phyloP scores from a whole-genome alignment of 345 rosid genomes.

The Linum tenue region DNA sequence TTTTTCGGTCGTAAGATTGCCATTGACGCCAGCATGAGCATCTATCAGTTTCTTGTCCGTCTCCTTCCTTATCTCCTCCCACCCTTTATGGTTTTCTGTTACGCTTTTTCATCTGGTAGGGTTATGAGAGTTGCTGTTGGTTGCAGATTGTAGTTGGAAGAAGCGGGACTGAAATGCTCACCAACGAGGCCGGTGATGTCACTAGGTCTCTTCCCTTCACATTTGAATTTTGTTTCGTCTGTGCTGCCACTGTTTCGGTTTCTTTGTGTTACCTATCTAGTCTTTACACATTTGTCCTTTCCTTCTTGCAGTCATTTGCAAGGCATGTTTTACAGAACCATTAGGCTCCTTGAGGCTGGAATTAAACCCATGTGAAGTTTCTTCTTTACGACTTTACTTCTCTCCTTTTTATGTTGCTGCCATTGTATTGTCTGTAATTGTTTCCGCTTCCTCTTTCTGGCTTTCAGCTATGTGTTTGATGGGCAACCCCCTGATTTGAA shows the following conservation, averaged over 20 bases:
- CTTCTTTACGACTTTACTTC: neutral
- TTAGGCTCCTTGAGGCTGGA: slow-evolving; percentile 93
- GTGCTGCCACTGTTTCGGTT: neutral
- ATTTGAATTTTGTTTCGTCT: neutral
- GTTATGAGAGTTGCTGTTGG: neutral
- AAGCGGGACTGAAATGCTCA: slow-evolving; percentile 79
- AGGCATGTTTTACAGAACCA: slow-evolving; percentile 89
- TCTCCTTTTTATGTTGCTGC: neutral
- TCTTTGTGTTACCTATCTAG: slow-evolving; percentile 1
- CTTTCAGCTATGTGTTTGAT: slow-evolving; percentile 70
- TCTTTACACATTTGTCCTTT: neutral
- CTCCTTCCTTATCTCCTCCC: neutral
- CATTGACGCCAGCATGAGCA: slow-evolving; percentile 98
- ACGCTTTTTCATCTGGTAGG: neutral
- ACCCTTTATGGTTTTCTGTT: neutral
- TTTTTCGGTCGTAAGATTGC: slow-evolving; percentile 91
- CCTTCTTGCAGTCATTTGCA: slow-evolving; percentile 59
- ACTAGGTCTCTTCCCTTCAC: slow-evolving; percentile 42
- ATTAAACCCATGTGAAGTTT: slow-evolving; percentile 76
- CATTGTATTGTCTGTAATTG: neutral
- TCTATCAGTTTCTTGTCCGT: slow-evolving; percentile 85
- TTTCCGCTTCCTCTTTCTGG: slow-evolving; percentile 4
- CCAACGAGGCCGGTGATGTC: slow-evolving; percentile 96
- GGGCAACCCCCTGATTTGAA: slow-evolving; percentile 88
- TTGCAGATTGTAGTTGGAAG: slow-evolving; percentile 89